Evolutionary conservation across 306 rosid genomes (phyloP), one percentile per base, ranked within the genome.

Genomic region (Geum urbanum): DNA sequence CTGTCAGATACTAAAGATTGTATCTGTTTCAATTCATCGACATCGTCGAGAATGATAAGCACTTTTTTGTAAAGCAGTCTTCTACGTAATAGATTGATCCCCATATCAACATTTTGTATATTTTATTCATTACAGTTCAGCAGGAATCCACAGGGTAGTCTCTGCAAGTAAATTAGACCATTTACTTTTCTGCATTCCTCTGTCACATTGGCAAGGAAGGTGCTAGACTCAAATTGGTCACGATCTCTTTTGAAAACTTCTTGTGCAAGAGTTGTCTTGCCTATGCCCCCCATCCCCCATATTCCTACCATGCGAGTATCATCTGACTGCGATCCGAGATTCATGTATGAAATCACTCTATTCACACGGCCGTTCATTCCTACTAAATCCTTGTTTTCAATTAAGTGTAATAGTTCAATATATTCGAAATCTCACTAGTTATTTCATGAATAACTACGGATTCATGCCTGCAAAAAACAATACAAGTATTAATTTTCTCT

Each of bases 31-130:
- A 20, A 4, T 6, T 63, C 27, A 51, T 50, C 9, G 18, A 63
- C 70, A 20, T 73, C 64, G 2, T 73, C 77, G 2, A 73, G 71
- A 40, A 73, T 43, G 8, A 73, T 39, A 2, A 27, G 57, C 20
- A 52, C 57, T 24, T 52, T 52, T 6, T 52, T 52, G 7, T 10
- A 6, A 18, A 3, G 57, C 0, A 52, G 12, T 52, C 57, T 9
- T 18, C 0, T 52, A 1, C 32, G 0, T 18, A 52, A 18, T 5
- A 52, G 19, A 3, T 52, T 1, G 2, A 1, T 64, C 5, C 69
- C 54, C 12, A 6, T 22, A 3, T 0, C 6, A 14, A 20, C 40
- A 22, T 0, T 1, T 0, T 20, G 8, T 45, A 64, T 64, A 7
- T 45, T 27, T 27, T 27, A 3, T 19, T 2, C 40, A 11, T 1